Conservation (phyloP, 208 protist species). For the Crithidia brevicula region DNA sequence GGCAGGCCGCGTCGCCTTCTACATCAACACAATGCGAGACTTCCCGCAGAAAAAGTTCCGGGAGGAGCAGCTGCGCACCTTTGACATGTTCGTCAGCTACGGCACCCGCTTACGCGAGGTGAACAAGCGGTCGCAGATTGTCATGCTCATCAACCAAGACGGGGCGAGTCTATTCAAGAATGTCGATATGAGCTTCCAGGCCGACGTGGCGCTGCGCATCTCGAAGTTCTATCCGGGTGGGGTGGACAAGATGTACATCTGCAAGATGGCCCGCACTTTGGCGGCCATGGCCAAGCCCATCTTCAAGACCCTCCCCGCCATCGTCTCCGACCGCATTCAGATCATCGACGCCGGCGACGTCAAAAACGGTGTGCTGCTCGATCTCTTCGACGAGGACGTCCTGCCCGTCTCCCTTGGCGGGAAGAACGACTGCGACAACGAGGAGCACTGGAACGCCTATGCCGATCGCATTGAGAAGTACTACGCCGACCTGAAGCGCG, state of each 20-base stretch:
- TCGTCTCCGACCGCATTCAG: constrained; percentile 67
- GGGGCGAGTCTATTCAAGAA: constrained; percentile 61
- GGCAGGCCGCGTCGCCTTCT: constrained; percentile 50
- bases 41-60: constrained; percentile 41
- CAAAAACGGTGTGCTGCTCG: constrained; percentile 46
- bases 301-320: constrained; percentile 55
- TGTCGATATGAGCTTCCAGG: constrained; percentile 70
- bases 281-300: constrained; percentile 61
- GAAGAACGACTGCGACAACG: constrained; percentile 56
- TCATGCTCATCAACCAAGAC: constrained; percentile 74
- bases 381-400: constrained; percentile 56
- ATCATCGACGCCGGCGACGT: constrained; percentile 53
- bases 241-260: constrained; percentile 76
- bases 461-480: constrained; percentile 53
- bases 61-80: constrained; percentile 46
- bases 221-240: constrained; percentile 69
- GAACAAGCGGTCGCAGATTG: constrained; percentile 54
- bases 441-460: constrained; percentile 41
- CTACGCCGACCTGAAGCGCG: constrained; percentile 49
- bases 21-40: constrained; percentile 57
- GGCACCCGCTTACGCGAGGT: constrained; percentile 56
- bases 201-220: constrained; percentile 66
- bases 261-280: constrained; percentile 64
- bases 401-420: constrained; percentile 64
- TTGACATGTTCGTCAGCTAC: constrained; percentile 80